Evolutionary conservation across 2,329 filamentous ascomycete species (phyloP).

Genomic region (Setomelanomma holmii): DNA sequence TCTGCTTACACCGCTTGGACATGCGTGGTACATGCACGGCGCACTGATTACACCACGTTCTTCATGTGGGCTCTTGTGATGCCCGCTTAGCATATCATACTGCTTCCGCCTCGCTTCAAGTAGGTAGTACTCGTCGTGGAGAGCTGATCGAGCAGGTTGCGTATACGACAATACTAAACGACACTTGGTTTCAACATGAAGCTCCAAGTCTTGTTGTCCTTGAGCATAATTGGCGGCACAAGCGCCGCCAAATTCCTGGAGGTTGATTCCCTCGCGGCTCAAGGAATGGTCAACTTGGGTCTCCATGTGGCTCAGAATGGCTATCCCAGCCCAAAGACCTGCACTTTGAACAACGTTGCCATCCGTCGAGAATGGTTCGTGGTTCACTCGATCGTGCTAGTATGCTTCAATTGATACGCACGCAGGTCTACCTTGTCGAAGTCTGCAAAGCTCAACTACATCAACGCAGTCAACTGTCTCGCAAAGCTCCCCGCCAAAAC

Average conservation of each 20-base stretch:
- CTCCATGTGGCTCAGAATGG: conserved; percentile 31
- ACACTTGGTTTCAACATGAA: too few species aligned
- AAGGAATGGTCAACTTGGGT: not conserved
- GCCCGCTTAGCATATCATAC: too few species aligned
- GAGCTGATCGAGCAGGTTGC: too few species aligned
- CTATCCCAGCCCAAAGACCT: conserved; percentile 30
- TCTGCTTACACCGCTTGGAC: too few species aligned
- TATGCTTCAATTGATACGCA: not conserved
- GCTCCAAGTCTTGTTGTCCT: not conserved
- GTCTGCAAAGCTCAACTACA: conserved; percentile 35
- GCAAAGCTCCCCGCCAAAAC: conserved; percentile 30
- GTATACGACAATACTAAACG: too few species aligned
- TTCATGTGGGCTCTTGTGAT: too few species aligned
- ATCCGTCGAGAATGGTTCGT: conserved; percentile 51
- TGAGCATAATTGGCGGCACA: not conserved
- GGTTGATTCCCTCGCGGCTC: not conserved
- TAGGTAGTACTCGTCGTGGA: too few species aligned
- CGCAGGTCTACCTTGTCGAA: conserved; percentile 25
- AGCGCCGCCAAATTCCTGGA: not conserved
- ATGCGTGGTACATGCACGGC: too few species aligned
- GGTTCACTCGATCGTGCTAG: not conserved
- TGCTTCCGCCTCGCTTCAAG: too few species aligned
- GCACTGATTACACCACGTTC: too few species aligned
- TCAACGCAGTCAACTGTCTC: conserved; percentile 41
- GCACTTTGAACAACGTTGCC: conserved; percentile 47